Percentiles rank a stretch among this genome's conserved stretches.
phyloP scores from a whole-genome alignment of 2,329 filamentous ascomycete genomes.

The Chalaropsis ovoidea region DNA sequence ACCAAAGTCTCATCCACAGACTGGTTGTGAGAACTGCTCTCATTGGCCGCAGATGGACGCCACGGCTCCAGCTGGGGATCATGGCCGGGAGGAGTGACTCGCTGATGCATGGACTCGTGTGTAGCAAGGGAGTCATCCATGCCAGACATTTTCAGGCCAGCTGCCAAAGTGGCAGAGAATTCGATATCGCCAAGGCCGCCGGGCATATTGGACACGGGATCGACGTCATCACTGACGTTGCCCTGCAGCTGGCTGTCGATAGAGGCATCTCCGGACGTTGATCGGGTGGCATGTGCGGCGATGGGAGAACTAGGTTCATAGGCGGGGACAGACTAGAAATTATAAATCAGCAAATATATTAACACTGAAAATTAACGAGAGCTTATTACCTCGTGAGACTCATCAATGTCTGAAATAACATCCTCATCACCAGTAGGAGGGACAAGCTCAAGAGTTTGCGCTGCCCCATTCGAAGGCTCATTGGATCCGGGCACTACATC shows the following conservation, averaged over 20 bases:
- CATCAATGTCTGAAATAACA: slow-evolving; percentile 24
- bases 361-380: background rate
- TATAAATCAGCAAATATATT: slow-evolving; percentile 22
- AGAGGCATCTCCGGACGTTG: slow-evolving; percentile 3
- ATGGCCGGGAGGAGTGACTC: slow-evolving; percentile 13
- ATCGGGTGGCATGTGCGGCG: slow-evolving; percentile 30
- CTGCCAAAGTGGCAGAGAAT: slow-evolving; percentile 19
- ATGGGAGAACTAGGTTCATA: slow-evolving; percentile 24
- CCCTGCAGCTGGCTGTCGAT: background rate
- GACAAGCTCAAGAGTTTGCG: slow-evolving; percentile 1
- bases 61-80: slow-evolving; percentile 15
- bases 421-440: slow-evolving; percentile 18
- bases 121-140: slow-evolving; percentile 5
- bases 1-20: background rate
- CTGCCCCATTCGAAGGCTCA: background rate
- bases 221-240: background rate
- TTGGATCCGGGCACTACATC: background rate
- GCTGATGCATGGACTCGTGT: slow-evolving; percentile 15
- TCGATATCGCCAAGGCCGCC: slow-evolving; percentile 18
- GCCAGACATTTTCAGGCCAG: slow-evolving; percentile 15
- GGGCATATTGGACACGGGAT: background rate
- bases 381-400: slow-evolving; percentile 19
- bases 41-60: background rate
- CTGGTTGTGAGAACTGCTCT: background rate
- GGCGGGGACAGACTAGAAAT: slow-evolving; percentile 20